These are phyloP conservation scores for Magnusiomyces sp. DNA, from an alignment of 1,139 yeast species.

Conservation along the genomic window DNA sequence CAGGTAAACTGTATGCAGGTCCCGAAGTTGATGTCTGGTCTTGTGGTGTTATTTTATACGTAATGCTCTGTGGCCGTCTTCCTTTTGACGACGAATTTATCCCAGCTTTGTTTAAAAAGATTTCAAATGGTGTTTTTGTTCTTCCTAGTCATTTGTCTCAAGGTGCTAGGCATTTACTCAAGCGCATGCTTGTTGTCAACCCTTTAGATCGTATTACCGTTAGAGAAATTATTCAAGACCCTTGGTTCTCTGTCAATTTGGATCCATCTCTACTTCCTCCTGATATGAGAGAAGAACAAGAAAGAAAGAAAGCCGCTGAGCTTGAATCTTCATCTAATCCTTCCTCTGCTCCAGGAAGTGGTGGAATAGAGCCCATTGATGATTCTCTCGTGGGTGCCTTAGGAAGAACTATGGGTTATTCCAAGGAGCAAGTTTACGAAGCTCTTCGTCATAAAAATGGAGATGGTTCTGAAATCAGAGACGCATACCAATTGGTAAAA, in stretches of 20 bases:
- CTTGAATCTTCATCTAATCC: constrained; percentile 1
- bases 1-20: constrained; percentile 94
- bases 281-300: constrained; percentile 30
- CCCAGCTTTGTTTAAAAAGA: constrained; percentile 91
- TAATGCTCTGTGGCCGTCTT: constrained; percentile 92
- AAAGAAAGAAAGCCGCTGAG: constrained; percentile 33
- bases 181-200: constrained; percentile 92
- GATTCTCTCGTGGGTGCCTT: constrained; percentile 74
- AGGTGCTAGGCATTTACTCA: constrained; percentile 80
- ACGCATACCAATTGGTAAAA: constrained; percentile 81
- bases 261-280: constrained; percentile 79
- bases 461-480: constrained; percentile 69
- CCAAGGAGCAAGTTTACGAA: constrained; percentile 73
- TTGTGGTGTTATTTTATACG: constrained; percentile 91
- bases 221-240: constrained; percentile 89
- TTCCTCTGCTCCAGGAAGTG: no score
- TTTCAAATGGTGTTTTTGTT: constrained; percentile 89
- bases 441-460: constrained; percentile 48
- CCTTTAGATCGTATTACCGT: constrained; percentile 94
- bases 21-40: constrained; percentile 99
- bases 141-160: constrained; percentile 81
- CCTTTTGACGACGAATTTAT: constrained; percentile 98
- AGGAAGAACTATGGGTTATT: constrained; percentile 87
- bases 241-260: constrained; percentile 84
- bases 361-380: constrained; percentile 41